A percentile compares a stretch with the other conserved stretches of the same genome.
Conservation (phyloP, 2,329 filamentous ascomycete species). For the Ophiostoma ips region DNA sequence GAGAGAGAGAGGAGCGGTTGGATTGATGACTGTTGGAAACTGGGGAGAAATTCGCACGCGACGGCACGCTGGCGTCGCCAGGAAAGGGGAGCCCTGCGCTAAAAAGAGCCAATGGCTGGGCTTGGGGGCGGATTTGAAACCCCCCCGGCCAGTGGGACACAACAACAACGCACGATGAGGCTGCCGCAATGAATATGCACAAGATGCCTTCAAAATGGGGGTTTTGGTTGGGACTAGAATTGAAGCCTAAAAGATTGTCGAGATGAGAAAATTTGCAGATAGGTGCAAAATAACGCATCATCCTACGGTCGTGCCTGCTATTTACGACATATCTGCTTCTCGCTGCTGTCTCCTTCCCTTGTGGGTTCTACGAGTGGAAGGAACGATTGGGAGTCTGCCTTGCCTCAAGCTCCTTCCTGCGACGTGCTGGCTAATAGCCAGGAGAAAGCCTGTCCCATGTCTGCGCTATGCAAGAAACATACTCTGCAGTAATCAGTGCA, state of each 20-base stretch:
- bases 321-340: no score
- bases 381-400: no score
- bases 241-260: not conserved
- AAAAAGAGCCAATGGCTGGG: constrained; percentile 5
- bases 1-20: not conserved
- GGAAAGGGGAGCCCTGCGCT: constrained; percentile 7
- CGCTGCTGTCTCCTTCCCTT: no score
- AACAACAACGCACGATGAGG: constrained; percentile 3
- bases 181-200: not conserved
- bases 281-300: no score
- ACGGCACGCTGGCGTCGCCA: not conserved
- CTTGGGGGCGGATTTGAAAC: constrained; percentile 1
- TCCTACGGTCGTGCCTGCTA: no score
- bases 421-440: no score
- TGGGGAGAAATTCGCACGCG: constrained; percentile 8
- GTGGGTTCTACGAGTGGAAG: no score
- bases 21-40: not conserved
- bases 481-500: no score
- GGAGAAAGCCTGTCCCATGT: no score
- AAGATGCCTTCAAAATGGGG: not conserved
- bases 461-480: no score
- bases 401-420: no score
- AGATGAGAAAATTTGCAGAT: no score
- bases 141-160: not conserved
- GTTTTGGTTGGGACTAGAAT: not conserved